These are phyloP conservation scores for Inonotus obliquus DNA, from an alignment of 1,284 basidiomycete genomes.

Conservation along the genomic window DNA sequence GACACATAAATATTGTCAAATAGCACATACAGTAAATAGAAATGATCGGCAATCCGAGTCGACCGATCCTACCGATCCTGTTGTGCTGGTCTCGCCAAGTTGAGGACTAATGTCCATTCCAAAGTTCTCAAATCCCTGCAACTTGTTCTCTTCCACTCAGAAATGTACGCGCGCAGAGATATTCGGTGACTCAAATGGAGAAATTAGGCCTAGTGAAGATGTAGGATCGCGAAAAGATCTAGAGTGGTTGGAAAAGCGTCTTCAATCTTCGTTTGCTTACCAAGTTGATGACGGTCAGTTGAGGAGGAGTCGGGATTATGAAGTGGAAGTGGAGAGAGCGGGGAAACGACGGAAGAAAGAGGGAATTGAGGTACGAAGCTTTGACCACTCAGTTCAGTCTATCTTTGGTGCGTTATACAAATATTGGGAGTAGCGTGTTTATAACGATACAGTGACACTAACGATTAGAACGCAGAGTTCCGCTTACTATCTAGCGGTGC, in stretches of 20 bases:
- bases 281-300: background rate
- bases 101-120: background rate
- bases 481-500: background rate
- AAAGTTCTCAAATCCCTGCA: background rate
- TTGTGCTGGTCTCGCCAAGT: too few species aligned
- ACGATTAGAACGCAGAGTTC: background rate
- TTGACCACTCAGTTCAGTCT: background rate
- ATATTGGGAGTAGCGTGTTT: too few species aligned
- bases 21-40: background rate
- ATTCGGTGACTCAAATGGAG: background rate
- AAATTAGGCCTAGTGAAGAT: background rate
- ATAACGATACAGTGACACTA: background rate
- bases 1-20: background rate
- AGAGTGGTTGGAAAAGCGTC: background rate
- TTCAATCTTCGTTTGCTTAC: background rate
- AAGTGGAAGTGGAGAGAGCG: background rate
- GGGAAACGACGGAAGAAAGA: background rate
- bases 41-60: too few species aligned
- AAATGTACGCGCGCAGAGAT: background rate
- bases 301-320: background rate
- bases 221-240: background rate
- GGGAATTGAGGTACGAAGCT: background rate
- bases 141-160: background rate
- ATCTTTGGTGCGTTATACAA: background rate
- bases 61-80: too few species aligned